Evolutionary conservation across 768 basidiomycete genomes (phyloP).

Genomic region (Boletus vermiculosoides): DNA sequence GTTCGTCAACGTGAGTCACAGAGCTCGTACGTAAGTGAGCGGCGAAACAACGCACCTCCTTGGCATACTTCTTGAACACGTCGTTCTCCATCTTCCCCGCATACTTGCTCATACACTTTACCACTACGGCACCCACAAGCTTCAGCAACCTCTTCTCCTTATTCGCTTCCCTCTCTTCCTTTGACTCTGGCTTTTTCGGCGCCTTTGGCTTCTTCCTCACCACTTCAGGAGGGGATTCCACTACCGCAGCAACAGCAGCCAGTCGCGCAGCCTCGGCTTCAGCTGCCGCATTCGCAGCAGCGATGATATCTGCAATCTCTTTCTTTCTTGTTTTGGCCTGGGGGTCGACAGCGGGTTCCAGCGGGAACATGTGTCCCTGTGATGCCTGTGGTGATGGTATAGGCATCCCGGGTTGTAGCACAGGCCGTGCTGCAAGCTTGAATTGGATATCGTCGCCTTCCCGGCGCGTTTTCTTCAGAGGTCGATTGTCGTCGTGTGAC

Average conservation of each 20-base stretch:
- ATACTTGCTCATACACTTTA: constrained; percentile 91
- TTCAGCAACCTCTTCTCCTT: constrained; percentile 84
- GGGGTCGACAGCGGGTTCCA: background rate
- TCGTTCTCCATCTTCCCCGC: constrained; percentile 72
- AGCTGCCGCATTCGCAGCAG: constrained; percentile 38
- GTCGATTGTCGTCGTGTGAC: constrained; percentile 30
- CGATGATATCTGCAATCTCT: constrained; percentile 42
- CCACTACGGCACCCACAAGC: constrained; percentile 86
- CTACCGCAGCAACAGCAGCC: constrained; percentile 22
- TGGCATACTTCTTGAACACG: constrained; percentile 91
- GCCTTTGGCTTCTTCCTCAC: constrained; percentile 29
- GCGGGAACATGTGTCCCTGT: background rate
- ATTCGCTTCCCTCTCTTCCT: constrained; percentile 60
- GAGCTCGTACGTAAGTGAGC: constrained; percentile 2
- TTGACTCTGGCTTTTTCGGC: constrained; percentile 41
- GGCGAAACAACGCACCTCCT: constrained; percentile 63
- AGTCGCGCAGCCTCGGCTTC: constrained; percentile 33
- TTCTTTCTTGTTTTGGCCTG: constrained; percentile 16
- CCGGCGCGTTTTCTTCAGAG: constrained; percentile 33
- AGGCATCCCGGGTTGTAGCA: background rate
- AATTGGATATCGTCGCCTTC: constrained; percentile 28
- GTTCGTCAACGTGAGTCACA: constrained; percentile 3
- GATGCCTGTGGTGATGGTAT: background rate
- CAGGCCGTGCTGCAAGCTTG: constrained; percentile 5
- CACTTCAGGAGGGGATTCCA: constrained; percentile 13